Conservation (phyloP, 2,329 filamentous ascomycete species). For the Diplocarpon mali region DNA sequence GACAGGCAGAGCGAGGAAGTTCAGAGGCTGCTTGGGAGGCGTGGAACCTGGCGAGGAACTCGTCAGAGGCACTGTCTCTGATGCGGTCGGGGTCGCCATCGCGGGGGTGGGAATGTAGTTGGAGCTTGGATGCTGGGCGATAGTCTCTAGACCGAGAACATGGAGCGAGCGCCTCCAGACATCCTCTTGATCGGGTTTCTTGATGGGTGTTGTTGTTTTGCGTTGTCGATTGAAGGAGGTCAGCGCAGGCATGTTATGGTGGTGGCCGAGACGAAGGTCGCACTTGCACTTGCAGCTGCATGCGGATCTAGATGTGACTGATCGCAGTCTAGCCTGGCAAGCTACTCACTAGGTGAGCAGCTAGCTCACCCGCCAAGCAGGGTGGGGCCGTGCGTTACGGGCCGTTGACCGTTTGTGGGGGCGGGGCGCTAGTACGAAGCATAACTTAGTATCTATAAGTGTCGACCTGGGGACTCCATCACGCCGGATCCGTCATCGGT, state of each 20-base stretch:
- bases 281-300: too few relatives aligned
- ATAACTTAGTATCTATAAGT: too few relatives aligned
- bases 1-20: conserved; percentile 1
- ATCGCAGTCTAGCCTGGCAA: too few relatives aligned
- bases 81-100: background rate
- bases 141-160: conserved; percentile 3
- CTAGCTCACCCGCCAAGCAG: too few relatives aligned
- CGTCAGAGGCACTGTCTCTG: background rate
- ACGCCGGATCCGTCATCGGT: too few relatives aligned
- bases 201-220: conserved; percentile 2
- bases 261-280: too few relatives aligned
- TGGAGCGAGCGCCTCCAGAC: conserved; percentile 5
- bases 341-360: too few relatives aligned
- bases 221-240: background rate
- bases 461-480: too few relatives aligned
- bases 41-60: background rate
- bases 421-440: too few relatives aligned
- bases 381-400: too few relatives aligned
- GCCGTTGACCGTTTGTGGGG: too few relatives aligned
- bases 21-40: background rate
- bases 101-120: background rate
- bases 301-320: too few relatives aligned
- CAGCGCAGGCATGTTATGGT: background rate
- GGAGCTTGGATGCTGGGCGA: background rate
- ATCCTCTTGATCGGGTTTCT: conserved; percentile 1